Percentiles rank a stretch among this genome's conserved stretches.
Evolutionary conservation across 306 rosid species (phyloP).

Genomic region (Medicago lupulina): DNA sequence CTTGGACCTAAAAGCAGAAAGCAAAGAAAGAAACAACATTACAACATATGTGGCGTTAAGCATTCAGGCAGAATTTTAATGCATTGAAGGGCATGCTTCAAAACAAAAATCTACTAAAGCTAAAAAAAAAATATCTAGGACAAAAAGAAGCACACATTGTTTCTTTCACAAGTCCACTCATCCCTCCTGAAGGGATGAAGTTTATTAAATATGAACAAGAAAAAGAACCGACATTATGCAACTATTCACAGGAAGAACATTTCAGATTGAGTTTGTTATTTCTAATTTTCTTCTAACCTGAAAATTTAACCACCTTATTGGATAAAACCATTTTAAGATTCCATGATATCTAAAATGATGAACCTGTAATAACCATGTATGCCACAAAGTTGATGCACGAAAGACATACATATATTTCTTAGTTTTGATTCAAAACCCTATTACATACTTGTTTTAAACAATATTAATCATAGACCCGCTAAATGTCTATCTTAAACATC

Average conservation of each 20-base stretch:
- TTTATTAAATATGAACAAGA: background rate
- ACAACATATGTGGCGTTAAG: constrained; percentile 17
- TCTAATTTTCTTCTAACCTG: constrained; percentile 12
- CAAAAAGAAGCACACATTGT: background rate
- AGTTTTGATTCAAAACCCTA: too few relatives aligned
- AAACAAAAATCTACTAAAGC: background rate
- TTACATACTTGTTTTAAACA: too few relatives aligned
- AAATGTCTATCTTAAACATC: too few relatives aligned
- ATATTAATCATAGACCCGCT: too few relatives aligned
- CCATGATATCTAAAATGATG: background rate
- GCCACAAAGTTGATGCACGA: background rate
- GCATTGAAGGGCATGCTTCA: constrained; percentile 13
- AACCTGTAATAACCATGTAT: background rate
- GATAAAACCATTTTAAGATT: background rate
- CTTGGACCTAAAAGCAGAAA: constrained; percentile 58
- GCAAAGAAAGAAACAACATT: constrained; percentile 31
- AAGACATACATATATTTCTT: background rate
- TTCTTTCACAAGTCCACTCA: background rate
- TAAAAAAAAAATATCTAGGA: background rate
- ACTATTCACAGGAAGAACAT: background rate
- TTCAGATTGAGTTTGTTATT: background rate
- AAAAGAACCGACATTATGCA: background rate
- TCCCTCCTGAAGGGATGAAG: background rate
- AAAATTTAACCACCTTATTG: constrained; percentile 1
- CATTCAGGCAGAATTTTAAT: constrained; percentile 30